A percentile compares a stretch with the other conserved stretches of the same genome.
Conservation (phyloP, 805 yeast genomes). For the Saccharomycopsis sp. region DNA sequence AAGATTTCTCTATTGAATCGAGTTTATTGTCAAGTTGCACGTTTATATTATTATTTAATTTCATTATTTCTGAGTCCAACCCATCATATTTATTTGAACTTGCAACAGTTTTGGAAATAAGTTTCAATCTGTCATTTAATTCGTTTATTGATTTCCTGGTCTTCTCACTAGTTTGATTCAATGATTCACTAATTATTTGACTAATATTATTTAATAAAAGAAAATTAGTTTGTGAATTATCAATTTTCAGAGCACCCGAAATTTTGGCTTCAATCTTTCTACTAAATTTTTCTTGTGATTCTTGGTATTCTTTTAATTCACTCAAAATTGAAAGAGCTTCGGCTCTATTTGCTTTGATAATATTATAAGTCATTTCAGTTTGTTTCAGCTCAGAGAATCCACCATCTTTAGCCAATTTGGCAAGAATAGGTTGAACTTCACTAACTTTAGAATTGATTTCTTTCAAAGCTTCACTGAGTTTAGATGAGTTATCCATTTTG, state of each 20-base stretch:
- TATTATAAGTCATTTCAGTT: slow-evolving; percentile 13
- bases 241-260: neutral
- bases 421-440: neutral
- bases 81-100: neutral
- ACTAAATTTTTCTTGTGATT: slow-evolving; percentile 2
- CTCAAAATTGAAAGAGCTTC: slow-evolving; percentile 11
- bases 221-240: slow-evolving; percentile 1
- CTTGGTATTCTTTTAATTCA: slow-evolving; percentile 4
- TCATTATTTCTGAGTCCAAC: neutral
- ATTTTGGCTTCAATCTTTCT: slow-evolving; percentile 10
- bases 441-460: neutral
- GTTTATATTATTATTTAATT: neutral
- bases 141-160: neutral
- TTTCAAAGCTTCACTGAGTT: neutral
- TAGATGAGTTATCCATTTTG: slow-evolving; percentile 1
- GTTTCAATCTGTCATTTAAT: neutral
- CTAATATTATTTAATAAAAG: slow-evolving; percentile 11
- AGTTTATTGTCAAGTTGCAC: neutral
- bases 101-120: neutral
- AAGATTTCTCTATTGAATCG: neutral
- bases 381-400: slow-evolving; percentile 8
- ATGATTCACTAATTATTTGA: slow-evolving; percentile 11
- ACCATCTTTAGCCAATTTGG: slow-evolving; percentile 4
- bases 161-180: slow-evolving; percentile 6
- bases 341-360: slow-evolving; percentile 13